These are phyloP conservation scores for Castanea crenata DNA, from an alignment of 306 rosid genomes.

Conservation along the genomic window DNA sequence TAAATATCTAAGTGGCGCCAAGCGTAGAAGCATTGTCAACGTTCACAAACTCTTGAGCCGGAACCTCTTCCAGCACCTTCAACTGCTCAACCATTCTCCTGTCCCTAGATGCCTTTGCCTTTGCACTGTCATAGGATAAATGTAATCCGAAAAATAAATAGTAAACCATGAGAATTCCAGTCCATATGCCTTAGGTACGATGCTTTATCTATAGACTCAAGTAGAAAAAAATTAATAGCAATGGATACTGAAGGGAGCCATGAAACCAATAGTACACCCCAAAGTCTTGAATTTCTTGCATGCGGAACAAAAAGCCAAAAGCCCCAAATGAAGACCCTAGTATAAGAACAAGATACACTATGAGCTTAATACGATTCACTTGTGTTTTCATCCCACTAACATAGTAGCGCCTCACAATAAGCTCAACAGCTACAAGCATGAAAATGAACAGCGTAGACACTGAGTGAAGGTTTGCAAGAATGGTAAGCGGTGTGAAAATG, in stretches of 20 bases:
- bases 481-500: conserved; percentile 55
- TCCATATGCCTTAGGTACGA: conserved; percentile 57
- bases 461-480: conserved; percentile 63
- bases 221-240: conserved; percentile 63
- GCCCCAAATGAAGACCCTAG: conserved; percentile 48
- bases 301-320: conserved; percentile 56
- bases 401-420: conserved; percentile 61
- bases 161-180: conserved; percentile 38
- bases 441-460: conserved; percentile 73
- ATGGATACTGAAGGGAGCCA: conserved; percentile 66
- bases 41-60: too few species aligned
- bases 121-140: conserved; percentile 47
- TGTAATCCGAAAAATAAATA: conserved; percentile 61
- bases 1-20: too few species aligned
- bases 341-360: conserved; percentile 31
- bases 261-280: conserved; percentile 80
- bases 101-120: conserved; percentile 34
- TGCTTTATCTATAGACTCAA: conserved; percentile 64
- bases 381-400: conserved; percentile 36
- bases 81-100: not conserved
- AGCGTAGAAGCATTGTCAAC: too few species aligned
- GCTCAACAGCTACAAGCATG: conserved; percentile 60
- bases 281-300: conserved; percentile 51
- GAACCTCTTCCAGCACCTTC: conserved; percentile 32
- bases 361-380: conserved; percentile 32